Base-by-base conservation (phyloP, 2,329 filamentous ascomycete species). In the Coleophoma crateriformis region DNA sequence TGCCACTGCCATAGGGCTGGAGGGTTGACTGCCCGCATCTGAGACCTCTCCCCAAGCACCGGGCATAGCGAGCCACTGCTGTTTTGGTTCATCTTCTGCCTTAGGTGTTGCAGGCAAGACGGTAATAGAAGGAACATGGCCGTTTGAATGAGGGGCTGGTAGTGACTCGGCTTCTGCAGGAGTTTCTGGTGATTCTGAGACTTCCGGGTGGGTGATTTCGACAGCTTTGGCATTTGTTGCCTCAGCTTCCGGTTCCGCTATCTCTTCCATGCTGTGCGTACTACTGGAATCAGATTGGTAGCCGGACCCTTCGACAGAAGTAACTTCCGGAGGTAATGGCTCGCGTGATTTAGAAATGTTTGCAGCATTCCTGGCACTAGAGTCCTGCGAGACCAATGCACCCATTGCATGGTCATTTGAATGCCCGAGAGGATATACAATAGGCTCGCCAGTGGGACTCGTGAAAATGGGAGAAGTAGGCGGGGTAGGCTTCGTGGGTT, bases 281-380 rank as follows among this genome's bases (percentile, higher is more conserved):
- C 66, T 68, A 45, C 62, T 66, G 32, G 73, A 71, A 51, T 86
- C 81, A 13, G 83, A 87, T 13, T 74, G 67, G 55, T 87, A 83
- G 1, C 80, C 84, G 49, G 68, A 77, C 10, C 79, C 81, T 61
- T 90, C 85, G 15, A 85, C 77, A 1, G 83, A 84, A 0, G 84
- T 86, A 12, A 88, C 82, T 14, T 88, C 77, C 1, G 85, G 85
- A 4, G 87, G 83, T 33, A 90, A 64, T 14, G 88, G 86, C 54
- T 87, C 80, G 47, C 79, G 72, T 53, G 75, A 75, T 56, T 74
- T 75, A 7, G 77, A 78, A 12, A 74, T 80, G 51, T 82, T 82
- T 22, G 79, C 76, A 43, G 71, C 70, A 50, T 78, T 76, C 53
- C 74, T 78, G 3, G 72, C 67, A 4, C 70, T 71, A 44, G 77